A percentile compares a stretch with the other conserved stretches of the same genome.
phyloP scores from a whole-genome alignment of 1,284 basidiomycete species.

The Trametes hirsuta region DNA sequence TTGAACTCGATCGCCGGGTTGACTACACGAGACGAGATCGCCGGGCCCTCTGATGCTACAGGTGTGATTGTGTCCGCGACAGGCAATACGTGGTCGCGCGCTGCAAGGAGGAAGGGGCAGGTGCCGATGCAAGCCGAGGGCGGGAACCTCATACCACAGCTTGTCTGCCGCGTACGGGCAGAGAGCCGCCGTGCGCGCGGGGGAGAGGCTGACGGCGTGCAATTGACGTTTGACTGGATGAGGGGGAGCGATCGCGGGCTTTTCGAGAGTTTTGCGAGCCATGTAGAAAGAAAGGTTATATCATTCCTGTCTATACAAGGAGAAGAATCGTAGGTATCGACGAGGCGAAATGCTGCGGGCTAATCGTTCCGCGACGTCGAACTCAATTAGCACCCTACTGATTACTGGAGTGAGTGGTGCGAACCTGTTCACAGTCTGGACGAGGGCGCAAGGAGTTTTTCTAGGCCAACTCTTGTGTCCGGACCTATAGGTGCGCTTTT shows the following conservation, averaged over 20 bases:
- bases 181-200: too few relatives aligned
- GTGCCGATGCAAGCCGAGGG: too few relatives aligned
- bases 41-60: background rate
- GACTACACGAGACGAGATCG: conserved; percentile 1
- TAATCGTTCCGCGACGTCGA: too few relatives aligned
- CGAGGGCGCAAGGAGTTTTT: conserved; percentile 31
- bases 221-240: conserved; percentile 54
- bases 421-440: conserved; percentile 19
- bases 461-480: conserved; percentile 46
- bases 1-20: too few relatives aligned
- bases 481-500: conserved; percentile 53
- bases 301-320: background rate
- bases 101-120: conserved; percentile 61
- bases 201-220: conserved; percentile 5
- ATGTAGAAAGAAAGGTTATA: conserved; percentile 47
- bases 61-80: conserved; percentile 46
- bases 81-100: conserved; percentile 76
- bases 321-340: background rate
- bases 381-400: too few relatives aligned
- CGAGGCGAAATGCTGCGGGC: too few relatives aligned
- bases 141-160: too few relatives aligned
- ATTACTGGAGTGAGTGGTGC: too few relatives aligned
- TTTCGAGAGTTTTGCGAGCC: conserved; percentile 74
- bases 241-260: conserved; percentile 59
- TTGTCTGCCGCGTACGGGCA: too few relatives aligned